These are phyloP conservation scores for Parathielavia hyrcaniae DNA, from an alignment of 495 filamentous ascomycete genomes.

Conservation along the genomic window DNA sequence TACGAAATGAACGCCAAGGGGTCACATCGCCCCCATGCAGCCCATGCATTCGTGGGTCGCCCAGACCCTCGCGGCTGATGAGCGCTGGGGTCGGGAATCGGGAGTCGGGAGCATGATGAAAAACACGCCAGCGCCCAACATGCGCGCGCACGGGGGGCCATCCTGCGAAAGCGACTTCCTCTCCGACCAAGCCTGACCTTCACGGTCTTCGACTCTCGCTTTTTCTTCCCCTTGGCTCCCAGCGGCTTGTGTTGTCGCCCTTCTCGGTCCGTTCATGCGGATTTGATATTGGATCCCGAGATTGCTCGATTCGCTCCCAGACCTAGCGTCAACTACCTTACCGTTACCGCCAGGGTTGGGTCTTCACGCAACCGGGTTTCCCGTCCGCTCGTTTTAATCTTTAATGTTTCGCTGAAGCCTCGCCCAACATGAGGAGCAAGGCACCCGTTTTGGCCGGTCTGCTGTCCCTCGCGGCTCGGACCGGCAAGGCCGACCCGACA, in stretches of 20 bases:
- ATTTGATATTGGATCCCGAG: neutral
- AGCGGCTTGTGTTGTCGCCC: neutral
- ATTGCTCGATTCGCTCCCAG: neutral
- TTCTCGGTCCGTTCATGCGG: neutral
- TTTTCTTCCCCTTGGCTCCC: neutral
- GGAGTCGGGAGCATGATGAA: neutral
- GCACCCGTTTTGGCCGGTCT: constrained; percentile 26
- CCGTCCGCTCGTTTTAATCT: constrained; percentile 5
- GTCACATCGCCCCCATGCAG: constrained; percentile 7
- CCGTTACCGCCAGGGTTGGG: neutral
- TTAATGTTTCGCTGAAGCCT: constrained; percentile 18
- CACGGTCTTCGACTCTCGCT: constrained; percentile 8
- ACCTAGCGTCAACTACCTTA: no score
- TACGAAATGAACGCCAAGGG: constrained; percentile 2
- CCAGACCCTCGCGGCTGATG: neutral
- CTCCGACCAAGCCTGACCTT: constrained; percentile 7
- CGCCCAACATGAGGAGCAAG: constrained; percentile 25
- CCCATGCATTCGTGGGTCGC: neutral
- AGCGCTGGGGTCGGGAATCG: neutral
- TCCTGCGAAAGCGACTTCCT: neutral
- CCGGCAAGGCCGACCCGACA: constrained; percentile 44
- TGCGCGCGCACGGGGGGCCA: neutral
- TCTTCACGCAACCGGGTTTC: neutral
- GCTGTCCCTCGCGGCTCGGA: constrained; percentile 29
- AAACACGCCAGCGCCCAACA: constrained; percentile 8